Percentiles rank a stretch among this genome's conserved stretches.
These are phyloP conservation scores for Didymella pinodella DNA, from an alignment of 2,329 filamentous ascomycete genomes.

Conservation along the genomic window DNA sequence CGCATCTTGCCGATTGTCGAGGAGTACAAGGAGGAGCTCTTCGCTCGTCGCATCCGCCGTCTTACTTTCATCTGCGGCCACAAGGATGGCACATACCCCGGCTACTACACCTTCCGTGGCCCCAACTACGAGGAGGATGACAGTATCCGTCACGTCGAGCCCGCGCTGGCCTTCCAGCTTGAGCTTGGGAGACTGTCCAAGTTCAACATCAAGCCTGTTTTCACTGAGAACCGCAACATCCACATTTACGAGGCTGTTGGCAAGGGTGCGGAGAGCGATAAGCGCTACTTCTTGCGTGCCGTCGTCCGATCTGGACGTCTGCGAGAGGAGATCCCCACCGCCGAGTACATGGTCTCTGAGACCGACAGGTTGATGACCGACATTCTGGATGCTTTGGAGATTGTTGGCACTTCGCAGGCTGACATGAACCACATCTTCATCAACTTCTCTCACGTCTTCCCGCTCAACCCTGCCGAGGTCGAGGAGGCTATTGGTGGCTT, in stretches of 20 bases:
- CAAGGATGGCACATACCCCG: slow-evolving; percentile 91
- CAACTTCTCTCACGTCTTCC: slow-evolving; percentile 98
- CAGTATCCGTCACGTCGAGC: slow-evolving; percentile 96
- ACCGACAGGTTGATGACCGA: slow-evolving; percentile 96
- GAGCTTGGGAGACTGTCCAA: slow-evolving; percentile 92
- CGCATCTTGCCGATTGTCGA: slow-evolving; percentile 80
- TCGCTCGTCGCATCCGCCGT: slow-evolving; percentile 82
- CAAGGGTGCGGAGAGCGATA: slow-evolving; percentile 93
- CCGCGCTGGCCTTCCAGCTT: slow-evolving; percentile 96
- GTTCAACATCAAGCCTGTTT: slow-evolving; percentile 98
- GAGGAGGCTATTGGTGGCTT: slow-evolving; percentile 94
- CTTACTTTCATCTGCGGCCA: slow-evolving; percentile 96
- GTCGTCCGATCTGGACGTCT: slow-evolving; percentile 93
- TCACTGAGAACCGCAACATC: slow-evolving; percentile 98
- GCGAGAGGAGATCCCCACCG: slow-evolving; percentile 96
- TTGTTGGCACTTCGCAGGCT: slow-evolving; percentile 98
- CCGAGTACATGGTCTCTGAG: slow-evolving; percentile 97
- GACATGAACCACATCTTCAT: slow-evolving; percentile 99
- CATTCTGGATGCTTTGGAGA: slow-evolving; percentile 96
- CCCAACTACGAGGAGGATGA: slow-evolving; percentile 88
- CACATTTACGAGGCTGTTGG: slow-evolving; percentile 98
- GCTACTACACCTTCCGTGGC: slow-evolving; percentile 98
- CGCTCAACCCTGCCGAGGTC: slow-evolving; percentile 85
- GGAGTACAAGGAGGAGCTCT: slow-evolving; percentile 82
- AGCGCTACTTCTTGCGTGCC: slow-evolving; percentile 97